phyloP scores from a whole-genome alignment of 176 grass and related monocot species.

The Oryza glaberrima region DNA sequence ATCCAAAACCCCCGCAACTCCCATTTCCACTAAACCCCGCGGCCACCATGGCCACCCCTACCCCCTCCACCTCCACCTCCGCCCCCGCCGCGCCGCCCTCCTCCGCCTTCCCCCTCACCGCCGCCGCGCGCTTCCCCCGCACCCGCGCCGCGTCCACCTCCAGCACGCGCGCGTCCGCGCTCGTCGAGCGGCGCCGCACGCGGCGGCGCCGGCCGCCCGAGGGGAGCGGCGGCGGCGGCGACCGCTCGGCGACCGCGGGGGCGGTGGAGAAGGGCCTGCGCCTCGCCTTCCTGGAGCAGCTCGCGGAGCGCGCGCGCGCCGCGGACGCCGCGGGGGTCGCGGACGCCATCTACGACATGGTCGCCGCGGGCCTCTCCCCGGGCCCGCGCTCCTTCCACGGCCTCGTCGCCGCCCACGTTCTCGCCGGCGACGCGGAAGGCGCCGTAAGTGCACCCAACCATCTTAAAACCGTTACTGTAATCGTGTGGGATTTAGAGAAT shows the following conservation, averaged over 20 bases:
- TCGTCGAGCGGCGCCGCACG: slow-evolving; percentile 57
- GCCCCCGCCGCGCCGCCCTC: slow-evolving; percentile 20
- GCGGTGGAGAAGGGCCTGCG: slow-evolving; percentile 71
- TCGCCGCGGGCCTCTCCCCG: slow-evolving; percentile 82
- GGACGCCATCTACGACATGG: slow-evolving; percentile 92
- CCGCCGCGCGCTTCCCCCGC: slow-evolving; percentile 39
- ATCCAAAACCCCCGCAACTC: slow-evolving; percentile 50
- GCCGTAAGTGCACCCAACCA: slow-evolving; percentile 50
- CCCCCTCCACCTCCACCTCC: slow-evolving; percentile 45
- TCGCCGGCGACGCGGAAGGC: slow-evolving; percentile 81
- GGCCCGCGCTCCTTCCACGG: slow-evolving; percentile 94
- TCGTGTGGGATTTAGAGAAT: background rate
- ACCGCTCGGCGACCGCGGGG: slow-evolving; percentile 51
- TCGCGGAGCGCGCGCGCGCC: slow-evolving; percentile 63
- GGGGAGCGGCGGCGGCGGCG: slow-evolving; percentile 42
- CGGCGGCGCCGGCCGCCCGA: slow-evolving; percentile 59
- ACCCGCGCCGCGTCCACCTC: background rate
- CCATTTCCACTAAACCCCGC: slow-evolving; percentile 49
- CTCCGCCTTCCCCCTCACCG: slow-evolving; percentile 52
- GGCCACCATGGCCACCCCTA: slow-evolving; percentile 60
- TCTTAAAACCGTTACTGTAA: background rate
- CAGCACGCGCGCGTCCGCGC: slow-evolving; percentile 34
- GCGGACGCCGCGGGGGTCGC: slow-evolving; percentile 60
- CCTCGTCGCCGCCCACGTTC: slow-evolving; percentile 78
- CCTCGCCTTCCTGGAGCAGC: slow-evolving; percentile 78